Conservation (phyloP, 345 rosid species). For the Garcia nutans region DNA sequence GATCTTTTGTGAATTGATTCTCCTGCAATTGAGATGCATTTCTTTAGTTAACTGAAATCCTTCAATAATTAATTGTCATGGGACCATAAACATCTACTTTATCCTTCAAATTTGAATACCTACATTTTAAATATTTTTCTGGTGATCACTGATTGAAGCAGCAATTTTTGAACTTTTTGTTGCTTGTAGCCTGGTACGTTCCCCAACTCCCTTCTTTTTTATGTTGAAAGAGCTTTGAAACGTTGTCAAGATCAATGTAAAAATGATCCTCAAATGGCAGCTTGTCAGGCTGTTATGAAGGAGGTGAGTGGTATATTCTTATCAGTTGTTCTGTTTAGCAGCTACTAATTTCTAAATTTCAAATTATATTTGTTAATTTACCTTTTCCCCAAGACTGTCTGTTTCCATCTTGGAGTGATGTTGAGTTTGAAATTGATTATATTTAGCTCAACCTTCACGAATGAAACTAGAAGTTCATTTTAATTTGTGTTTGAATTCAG, state of each 20-base stretch:
- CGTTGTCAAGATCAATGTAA: slow-evolving; percentile 51
- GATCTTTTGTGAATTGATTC: not conserved
- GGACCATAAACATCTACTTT: not conserved
- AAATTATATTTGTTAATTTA: not conserved
- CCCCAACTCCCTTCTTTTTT: slow-evolving; percentile 75
- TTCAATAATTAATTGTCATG: not conserved
- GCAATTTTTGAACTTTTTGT: slow-evolving; percentile 17
- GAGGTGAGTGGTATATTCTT: slow-evolving; percentile 46
- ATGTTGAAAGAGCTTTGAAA: slow-evolving; percentile 82
- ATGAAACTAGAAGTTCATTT: not conserved
- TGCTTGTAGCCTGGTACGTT: slow-evolving; percentile 64
- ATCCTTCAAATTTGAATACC: not conserved
- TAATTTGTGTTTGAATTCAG: not conserved
- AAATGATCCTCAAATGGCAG: slow-evolving; percentile 62
- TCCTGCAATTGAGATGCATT: not conserved
- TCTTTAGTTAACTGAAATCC: not conserved
- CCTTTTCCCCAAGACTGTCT: not conserved
- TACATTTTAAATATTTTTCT: not conserved
- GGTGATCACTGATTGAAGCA: not conserved
- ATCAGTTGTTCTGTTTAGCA: not conserved
- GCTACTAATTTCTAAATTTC: not conserved
- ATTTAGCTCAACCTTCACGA: not conserved
- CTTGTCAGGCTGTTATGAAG: slow-evolving; percentile 69
- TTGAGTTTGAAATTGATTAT: not conserved
- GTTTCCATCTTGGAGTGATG: not conserved